Conservation (phyloP, 2,329 filamentous ascomycete genomes). For the Furcasterigmium sp. region DNA sequence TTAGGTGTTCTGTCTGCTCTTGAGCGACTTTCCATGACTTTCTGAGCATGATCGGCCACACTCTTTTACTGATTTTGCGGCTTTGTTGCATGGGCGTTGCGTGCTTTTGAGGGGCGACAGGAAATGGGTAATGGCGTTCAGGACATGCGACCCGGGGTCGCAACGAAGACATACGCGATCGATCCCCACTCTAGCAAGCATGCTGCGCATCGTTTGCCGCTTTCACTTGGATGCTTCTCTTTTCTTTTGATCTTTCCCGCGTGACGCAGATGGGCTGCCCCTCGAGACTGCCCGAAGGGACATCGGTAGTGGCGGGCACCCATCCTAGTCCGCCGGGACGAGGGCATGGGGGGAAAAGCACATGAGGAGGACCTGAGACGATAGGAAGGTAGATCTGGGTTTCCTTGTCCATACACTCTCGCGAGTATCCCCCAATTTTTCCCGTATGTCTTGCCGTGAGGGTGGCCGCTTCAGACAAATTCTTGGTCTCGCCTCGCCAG, state of each 20-base stretch:
- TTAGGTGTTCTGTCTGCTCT: slow-evolving; percentile 1
- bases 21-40: background rate
- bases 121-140: background rate
- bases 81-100: too few relatives aligned
- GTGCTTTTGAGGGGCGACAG: background rate
- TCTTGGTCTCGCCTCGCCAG: too few relatives aligned
- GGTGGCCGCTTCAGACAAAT: too few relatives aligned
- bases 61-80: too few relatives aligned
- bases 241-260: slow-evolving; percentile 1
- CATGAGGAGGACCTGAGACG: background rate
- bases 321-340: too few relatives aligned
- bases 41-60: background rate
- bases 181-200: too few relatives aligned
- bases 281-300: too few relatives aligned
- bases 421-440: background rate
- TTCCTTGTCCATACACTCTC: background rate
- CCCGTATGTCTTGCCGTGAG: background rate
- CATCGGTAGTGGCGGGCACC: too few relatives aligned
- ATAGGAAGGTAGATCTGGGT: background rate
- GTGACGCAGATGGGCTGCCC: too few relatives aligned
- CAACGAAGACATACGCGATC: too few relatives aligned
- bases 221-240: background rate
- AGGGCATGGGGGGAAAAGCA: too few relatives aligned
- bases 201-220: too few relatives aligned
- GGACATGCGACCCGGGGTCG: background rate